Base-by-base conservation (phyloP, 495 filamentous ascomycete species). In the Gamarada debralockiae region DNA sequence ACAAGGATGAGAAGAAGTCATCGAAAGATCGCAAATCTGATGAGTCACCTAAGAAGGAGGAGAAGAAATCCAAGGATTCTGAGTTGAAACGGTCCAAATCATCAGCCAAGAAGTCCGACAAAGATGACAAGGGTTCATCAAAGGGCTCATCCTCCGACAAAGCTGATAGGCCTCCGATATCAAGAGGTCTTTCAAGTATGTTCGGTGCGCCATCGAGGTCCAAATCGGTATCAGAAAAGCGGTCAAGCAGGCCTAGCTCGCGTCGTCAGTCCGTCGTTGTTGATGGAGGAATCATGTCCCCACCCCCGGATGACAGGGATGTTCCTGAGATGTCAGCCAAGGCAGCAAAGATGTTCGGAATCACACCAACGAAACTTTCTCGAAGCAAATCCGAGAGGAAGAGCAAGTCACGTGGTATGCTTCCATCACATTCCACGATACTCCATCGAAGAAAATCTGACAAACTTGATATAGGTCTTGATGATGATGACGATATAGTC, bases 201-300 rank as follows among this genome's bases (percentile, higher is more conserved):
- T 79, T 81, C 49, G 67, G 75, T 29, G 72, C 77, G 17, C 42
- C 78, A 8, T 75, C 77, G 41, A 73, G 76, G 27, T 76, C 77
- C 10, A 70, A 70, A 60, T 75, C 77, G 17, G 68, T 66, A 25
- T 70, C 73, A 31, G 76, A 80, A 22, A 78, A 74, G 59, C 67
- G 74, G 15, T 39, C 65, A 31, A 72, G 70, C 50, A 66, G 68
- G 52, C 70, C 71, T 42, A 59, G 55, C 41, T 77, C 76, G 29
- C 73, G 78, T 14, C 71, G 73, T 14, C 65, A 72, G 17, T 79
- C 76, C 4, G 64, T 73, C 8, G 71, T 74, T 12, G 69, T 76
- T 56, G 58, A 48, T 21, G 58, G 57, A 20, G 77, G 70, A 17
- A 59, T 79, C 18, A 63, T 65, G 23, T 78, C 71, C 14, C 74